Evolutionary conservation across 108 stramenopile genomes (phyloP).

Genomic region (Discostella stelligeroides): DNA sequence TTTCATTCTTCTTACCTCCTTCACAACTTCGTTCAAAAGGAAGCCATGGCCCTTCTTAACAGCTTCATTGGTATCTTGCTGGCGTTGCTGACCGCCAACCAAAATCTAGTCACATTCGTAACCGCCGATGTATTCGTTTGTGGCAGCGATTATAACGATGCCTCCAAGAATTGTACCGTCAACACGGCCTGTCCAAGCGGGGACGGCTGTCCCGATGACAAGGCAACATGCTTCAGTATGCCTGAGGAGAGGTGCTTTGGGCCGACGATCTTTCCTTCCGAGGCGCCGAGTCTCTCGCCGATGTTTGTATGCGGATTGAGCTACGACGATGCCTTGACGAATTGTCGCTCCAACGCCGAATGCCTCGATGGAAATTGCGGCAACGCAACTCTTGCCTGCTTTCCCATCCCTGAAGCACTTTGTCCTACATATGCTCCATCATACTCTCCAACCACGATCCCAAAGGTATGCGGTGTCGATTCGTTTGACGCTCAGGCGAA

Average conservation of each 20-base stretch:
- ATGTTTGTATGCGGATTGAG: constrained; percentile 3
- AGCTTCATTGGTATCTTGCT: too few relatives aligned
- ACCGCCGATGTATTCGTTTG: constrained; percentile 17
- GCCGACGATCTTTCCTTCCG: too few relatives aligned
- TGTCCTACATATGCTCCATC: too few relatives aligned
- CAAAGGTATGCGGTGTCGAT: constrained; percentile 22
- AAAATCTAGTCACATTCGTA: too few relatives aligned
- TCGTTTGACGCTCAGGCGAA: constrained; percentile 12
- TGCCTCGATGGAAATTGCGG: background rate
- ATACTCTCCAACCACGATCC: too few relatives aligned
- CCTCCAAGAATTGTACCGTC: constrained; percentile 18
- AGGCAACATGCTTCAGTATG: constrained; percentile 16
- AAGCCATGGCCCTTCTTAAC: too few relatives aligned
- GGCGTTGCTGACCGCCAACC: too few relatives aligned
- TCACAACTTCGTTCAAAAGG: too few relatives aligned
- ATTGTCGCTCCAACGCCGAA: background rate
- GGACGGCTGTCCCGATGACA: constrained; percentile 25
- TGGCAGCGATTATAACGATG: constrained; percentile 23
- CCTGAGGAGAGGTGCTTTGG: constrained; percentile 7
- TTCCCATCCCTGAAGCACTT: constrained; percentile 5
- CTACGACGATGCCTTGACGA: constrained; percentile 17
- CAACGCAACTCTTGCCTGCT: background rate
- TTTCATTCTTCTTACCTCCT: too few relatives aligned
- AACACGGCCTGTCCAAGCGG: constrained; percentile 21
- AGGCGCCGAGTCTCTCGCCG: too few relatives aligned